phyloP scores from a whole-genome alignment of 1,284 basidiomycete genomes.

The Fomes fomentarius region DNA sequence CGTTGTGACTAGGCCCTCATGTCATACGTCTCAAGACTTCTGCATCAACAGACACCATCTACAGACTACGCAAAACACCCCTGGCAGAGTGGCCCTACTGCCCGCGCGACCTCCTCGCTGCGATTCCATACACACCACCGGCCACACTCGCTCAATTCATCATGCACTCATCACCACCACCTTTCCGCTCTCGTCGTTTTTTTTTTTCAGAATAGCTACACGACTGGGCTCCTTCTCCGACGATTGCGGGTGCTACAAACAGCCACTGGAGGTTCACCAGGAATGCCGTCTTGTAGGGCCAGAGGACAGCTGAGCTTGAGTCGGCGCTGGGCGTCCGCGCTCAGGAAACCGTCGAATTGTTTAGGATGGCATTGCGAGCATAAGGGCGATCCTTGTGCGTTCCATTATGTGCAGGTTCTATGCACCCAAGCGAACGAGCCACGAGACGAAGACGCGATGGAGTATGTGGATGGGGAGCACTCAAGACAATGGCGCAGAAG shows the following conservation, averaged over 20 bases:
- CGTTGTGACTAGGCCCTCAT: conserved; percentile 74
- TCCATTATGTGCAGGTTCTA: background rate
- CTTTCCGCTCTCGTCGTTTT: conserved; percentile 71
- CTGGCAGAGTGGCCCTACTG: conserved; percentile 46
- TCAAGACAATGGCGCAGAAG: conserved; percentile 64
- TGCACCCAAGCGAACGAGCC: conserved; percentile 47
- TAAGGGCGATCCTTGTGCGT: conserved; percentile 62
- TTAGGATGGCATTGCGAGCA: conserved; percentile 82
- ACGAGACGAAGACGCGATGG: conserved; percentile 53
- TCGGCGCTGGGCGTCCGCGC: conserved; percentile 47
- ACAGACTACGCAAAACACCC: conserved; percentile 66
- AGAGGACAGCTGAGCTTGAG: conserved; percentile 55
- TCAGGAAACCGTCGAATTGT: conserved; percentile 85
- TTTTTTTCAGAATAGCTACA: conserved; percentile 85
- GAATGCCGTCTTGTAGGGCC: conserved; percentile 65
- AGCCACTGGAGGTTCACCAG: conserved; percentile 87
- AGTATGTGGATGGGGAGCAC: conserved; percentile 48
- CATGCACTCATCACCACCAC: conserved; percentile 65
- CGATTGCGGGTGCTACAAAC: conserved; percentile 68
- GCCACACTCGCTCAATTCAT: conserved; percentile 72
- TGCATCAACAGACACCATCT: background rate
- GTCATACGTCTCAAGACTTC: conserved; percentile 46
- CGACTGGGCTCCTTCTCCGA: conserved; percentile 56
- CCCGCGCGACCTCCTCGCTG: conserved; percentile 53
- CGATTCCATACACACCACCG: conserved; percentile 81